These are phyloP conservation scores for Curvularia verruculosa DNA, from an alignment of 2,329 filamentous ascomycete species.

Conservation along the genomic window DNA sequence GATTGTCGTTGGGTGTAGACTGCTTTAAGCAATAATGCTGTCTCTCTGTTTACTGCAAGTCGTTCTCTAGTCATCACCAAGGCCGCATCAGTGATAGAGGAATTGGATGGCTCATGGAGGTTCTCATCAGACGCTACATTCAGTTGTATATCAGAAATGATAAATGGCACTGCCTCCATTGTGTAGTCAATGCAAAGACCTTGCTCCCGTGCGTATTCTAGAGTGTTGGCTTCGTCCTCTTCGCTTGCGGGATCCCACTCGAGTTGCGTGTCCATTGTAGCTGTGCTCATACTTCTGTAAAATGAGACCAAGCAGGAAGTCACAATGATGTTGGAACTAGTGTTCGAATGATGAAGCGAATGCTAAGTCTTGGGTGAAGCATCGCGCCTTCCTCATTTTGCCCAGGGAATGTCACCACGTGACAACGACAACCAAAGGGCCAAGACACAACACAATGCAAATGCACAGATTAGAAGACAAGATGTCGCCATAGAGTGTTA, in stretches of 20 bases:
- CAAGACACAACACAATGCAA: neutral
- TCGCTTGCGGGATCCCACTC: slow-evolving; percentile 17
- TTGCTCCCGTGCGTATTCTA: slow-evolving; percentile 57
- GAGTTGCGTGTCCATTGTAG: slow-evolving; percentile 20
- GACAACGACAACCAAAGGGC: neutral
- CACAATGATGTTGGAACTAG: too few species aligned
- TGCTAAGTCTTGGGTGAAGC: neutral
- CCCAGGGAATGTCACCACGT: slow-evolving; percentile 7
- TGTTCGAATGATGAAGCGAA: neutral
- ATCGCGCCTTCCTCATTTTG: slow-evolving; percentile 13
- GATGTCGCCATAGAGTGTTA: neutral
- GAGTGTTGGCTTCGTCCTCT: slow-evolving; percentile 44
- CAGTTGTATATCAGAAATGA: slow-evolving; percentile 17
- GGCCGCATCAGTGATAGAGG: slow-evolving; percentile 17
- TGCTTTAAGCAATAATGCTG: slow-evolving; percentile 36
- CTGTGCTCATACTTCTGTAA: neutral
- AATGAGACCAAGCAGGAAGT: neutral
- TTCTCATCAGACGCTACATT: slow-evolving; percentile 22
- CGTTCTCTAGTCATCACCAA: slow-evolving; percentile 33
- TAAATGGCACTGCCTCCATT: slow-evolving; percentile 31
- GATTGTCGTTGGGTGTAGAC: slow-evolving; percentile 16
- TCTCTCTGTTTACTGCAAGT: slow-evolving; percentile 38
- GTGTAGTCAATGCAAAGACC: slow-evolving; percentile 51
- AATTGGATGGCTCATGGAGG: slow-evolving; percentile 27
- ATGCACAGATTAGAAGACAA: neutral